phyloP scores from a whole-genome alignment of 345 rosid species.

The Cardamine occulta region DNA sequence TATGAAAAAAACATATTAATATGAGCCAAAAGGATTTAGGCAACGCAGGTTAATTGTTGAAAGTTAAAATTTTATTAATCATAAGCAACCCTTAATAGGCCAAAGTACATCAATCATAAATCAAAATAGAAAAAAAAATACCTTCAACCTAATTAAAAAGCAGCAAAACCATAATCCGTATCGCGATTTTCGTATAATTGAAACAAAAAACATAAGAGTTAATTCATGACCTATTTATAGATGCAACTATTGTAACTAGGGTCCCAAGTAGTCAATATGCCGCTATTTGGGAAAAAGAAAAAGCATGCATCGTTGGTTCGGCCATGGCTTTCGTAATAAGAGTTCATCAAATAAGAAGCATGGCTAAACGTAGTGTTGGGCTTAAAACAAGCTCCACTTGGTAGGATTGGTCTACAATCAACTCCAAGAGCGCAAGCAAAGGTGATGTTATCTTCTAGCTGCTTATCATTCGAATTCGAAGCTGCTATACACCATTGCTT shows the following conservation, averaged over 20 bases:
- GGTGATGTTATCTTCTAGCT: conserved; percentile 64
- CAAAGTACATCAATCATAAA: not conserved
- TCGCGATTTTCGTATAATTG: not conserved
- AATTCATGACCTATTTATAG: conserved; percentile 2
- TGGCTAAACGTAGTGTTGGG: conserved; percentile 65
- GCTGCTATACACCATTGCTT: conserved; percentile 26
- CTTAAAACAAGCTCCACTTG: conserved; percentile 70
- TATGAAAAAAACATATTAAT: too few relatives aligned
- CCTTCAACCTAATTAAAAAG: not conserved
- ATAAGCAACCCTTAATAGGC: not conserved
- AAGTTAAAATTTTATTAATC: not conserved
- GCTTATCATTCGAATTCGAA: conserved; percentile 33
- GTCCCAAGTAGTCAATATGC: not conserved
- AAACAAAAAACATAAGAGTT: not conserved
- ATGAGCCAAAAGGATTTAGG: not conserved
- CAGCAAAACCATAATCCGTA: not conserved
- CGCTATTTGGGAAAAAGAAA: conserved; percentile 1
- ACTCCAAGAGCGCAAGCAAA: conserved; percentile 62
- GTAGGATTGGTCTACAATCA: conserved; percentile 64
- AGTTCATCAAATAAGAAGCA: conserved; percentile 77
- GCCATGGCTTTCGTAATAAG: conserved; percentile 18
- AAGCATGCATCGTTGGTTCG: conserved; percentile 2
- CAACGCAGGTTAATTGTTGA: not conserved
- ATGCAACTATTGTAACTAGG: not conserved
- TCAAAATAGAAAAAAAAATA: too few relatives aligned